Evolutionary conservation across 805 yeast genomes (phyloP).

Genomic region (Debaryomyces hansenii): DNA sequence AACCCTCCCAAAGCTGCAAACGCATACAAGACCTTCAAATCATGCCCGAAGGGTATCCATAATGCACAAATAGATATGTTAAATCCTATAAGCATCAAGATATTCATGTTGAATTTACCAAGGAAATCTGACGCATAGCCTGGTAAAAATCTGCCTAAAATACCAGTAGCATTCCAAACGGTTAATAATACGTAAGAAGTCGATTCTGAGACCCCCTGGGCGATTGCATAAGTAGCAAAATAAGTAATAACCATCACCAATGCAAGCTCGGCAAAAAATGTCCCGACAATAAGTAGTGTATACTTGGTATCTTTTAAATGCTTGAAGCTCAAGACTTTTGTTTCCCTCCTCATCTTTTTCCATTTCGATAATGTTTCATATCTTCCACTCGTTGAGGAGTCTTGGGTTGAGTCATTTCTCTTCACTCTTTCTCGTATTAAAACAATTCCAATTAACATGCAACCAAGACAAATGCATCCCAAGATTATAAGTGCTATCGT

Average conservation of each 20-base stretch:
- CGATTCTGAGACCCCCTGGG: slow-evolving; percentile 46
- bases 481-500: slow-evolving; percentile 59
- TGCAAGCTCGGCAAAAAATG: slow-evolving; percentile 50
- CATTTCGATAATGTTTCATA: neutral
- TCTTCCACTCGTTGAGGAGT: neutral
- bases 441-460: slow-evolving; percentile 21
- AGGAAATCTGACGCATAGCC: slow-evolving; percentile 53
- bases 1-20: slow-evolving; percentile 61
- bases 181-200: slow-evolving; percentile 46
- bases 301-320: slow-evolving; percentile 39
- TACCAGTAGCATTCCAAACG: slow-evolving; percentile 45
- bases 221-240: slow-evolving; percentile 56
- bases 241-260: slow-evolving; percentile 53
- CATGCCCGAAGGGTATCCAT: slow-evolving; percentile 68
- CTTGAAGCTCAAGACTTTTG: slow-evolving; percentile 15
- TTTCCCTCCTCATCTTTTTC: neutral
- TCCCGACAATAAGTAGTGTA: slow-evolving; percentile 36
- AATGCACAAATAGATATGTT: slow-evolving; percentile 48
- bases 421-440: slow-evolving; percentile 29
- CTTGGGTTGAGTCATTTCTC: neutral
- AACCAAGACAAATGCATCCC: slow-evolving; percentile 31
- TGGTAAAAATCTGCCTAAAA: slow-evolving; percentile 55
- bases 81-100: slow-evolving; percentile 45
- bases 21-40: slow-evolving; percentile 42
- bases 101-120: slow-evolving; percentile 61